A percentile compares a stretch with the other conserved stretches of the same genome.
Conservation (phyloP, 495 filamentous ascomycete genomes). For the Neurospora sp. region DNA sequence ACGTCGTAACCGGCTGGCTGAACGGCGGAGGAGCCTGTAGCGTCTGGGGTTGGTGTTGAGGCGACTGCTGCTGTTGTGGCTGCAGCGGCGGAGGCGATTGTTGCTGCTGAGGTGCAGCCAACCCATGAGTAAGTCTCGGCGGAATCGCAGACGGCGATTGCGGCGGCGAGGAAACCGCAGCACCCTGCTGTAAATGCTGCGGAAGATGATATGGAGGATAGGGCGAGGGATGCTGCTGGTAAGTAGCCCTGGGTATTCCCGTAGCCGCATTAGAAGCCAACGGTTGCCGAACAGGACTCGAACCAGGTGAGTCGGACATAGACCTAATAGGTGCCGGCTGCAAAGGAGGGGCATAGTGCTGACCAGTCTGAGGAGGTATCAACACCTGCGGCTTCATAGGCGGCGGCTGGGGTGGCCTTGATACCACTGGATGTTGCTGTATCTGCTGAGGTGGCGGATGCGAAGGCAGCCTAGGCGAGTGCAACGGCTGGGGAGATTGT, state of each 20-base stretch:
- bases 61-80: constrained; percentile 1
- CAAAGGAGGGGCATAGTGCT: constrained; percentile 26
- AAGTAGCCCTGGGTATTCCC: constrained; percentile 1
- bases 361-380: constrained; percentile 27
- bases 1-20: constrained; percentile 8
- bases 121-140: constrained; percentile 8
- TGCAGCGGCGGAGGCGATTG: constrained; percentile 6
- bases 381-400: constrained; percentile 19
- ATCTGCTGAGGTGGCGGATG: constrained; percentile 11
- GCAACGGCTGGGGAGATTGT: constrained; percentile 11
- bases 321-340: constrained; percentile 16
- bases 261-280: not conserved
- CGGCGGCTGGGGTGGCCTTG: constrained; percentile 19
- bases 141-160: constrained; percentile 12
- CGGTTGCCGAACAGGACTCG: constrained; percentile 1
- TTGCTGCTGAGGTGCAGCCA: constrained; percentile 16
- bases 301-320: not conserved
- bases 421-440: constrained; percentile 6
- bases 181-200: constrained; percentile 6
- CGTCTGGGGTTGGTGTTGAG: constrained; percentile 6
- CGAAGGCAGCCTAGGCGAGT: constrained; percentile 3
- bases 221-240: constrained; percentile 11
- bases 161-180: constrained; percentile 13
- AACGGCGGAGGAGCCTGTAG: constrained; percentile 20
- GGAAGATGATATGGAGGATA: constrained; percentile 6